Evolutionary conservation across 108 stramenopile species (phyloP), one percentile per base, ranked within the genome.

Genomic region (Cyclotella atomus): DNA sequence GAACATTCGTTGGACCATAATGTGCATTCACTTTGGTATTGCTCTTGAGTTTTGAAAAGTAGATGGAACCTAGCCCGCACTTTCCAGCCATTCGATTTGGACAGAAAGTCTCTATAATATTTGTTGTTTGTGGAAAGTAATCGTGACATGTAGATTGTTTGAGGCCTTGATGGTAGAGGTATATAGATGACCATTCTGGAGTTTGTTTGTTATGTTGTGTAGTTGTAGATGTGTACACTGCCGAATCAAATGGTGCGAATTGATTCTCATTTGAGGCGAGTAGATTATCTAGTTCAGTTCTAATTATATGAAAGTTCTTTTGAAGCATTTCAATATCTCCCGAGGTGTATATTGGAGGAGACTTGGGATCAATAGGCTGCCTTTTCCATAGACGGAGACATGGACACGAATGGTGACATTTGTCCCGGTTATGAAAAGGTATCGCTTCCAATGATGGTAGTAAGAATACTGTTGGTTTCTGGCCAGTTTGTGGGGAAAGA

Each of bases 1-100:
- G 53, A 2, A 86, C 69, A 77, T 89, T 89, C 1, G 84, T 84
- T 34, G 88, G 88, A 24, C 88, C 88, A 61, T 85, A 89, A 71
- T 89, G 88, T 34, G 74, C 80, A 36, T 49, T 70, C 0, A 81
- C 68, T 50, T 70, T 81, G 36, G 73, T 81, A 70, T 81, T 81
- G n/a, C 43, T 23, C 35, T 68, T 53, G 62, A 81, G 52, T 43
- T 70, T 81, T 5, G 80, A 81, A 62, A 74, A 74, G 61, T 81
- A 81, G 19, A 74, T 61, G 10, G 80, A 81, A 28, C 80, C 80
- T 8, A 81, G 54, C 16, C 73, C 80, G 32, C 80, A 81, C 53
- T 67, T 79, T 7, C 80, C 80, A 12, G 65, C 73, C 72, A 81
- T 81, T 36, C 68, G 73, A 65, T 81, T 67, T 1, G 80, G 67